A percentile compares a stretch with the other conserved stretches of the same genome.
These are phyloP conservation scores for Angophora floribunda DNA, from an alignment of 345 rosid genomes.

Conservation along the genomic window DNA sequence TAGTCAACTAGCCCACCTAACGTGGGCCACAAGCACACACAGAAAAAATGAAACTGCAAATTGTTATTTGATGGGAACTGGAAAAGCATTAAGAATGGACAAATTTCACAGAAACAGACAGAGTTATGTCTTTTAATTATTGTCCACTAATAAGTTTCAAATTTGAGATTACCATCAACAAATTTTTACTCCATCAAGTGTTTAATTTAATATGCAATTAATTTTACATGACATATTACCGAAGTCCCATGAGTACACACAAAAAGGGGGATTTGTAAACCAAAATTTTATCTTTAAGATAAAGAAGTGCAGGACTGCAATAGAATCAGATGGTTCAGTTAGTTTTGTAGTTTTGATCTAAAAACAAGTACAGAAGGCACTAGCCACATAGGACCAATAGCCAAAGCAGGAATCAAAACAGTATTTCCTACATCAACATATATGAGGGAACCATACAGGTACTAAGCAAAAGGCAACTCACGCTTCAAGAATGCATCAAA, in stretches of 20 bases:
- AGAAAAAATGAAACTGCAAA: background rate
- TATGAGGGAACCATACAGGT: background rate
- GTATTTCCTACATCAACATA: background rate
- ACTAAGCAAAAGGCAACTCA: slow-evolving; percentile 22
- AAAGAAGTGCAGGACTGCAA: background rate
- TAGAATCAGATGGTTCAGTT: background rate
- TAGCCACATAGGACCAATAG: background rate
- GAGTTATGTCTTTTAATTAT: background rate
- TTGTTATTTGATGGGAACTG: background rate
- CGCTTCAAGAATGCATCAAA: slow-evolving; percentile 93
- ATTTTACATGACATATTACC: background rate
- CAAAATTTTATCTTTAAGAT: background rate
- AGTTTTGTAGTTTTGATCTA: background rate
- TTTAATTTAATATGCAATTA: background rate
- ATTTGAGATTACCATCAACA: background rate
- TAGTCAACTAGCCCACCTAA: background rate
- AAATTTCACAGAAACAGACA: background rate
- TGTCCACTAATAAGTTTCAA: background rate
- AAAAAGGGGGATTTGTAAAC: background rate
- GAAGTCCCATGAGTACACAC: background rate
- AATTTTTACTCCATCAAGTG: background rate
- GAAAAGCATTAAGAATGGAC: background rate
- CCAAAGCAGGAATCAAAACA: background rate
- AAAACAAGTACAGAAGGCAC: background rate
- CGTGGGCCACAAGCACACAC: background rate